Percentiles rank a stretch among this genome's conserved stretches.
Conservation (phyloP, 2,329 filamentous ascomycete species). For the Aspergillus transmontanensis region DNA sequence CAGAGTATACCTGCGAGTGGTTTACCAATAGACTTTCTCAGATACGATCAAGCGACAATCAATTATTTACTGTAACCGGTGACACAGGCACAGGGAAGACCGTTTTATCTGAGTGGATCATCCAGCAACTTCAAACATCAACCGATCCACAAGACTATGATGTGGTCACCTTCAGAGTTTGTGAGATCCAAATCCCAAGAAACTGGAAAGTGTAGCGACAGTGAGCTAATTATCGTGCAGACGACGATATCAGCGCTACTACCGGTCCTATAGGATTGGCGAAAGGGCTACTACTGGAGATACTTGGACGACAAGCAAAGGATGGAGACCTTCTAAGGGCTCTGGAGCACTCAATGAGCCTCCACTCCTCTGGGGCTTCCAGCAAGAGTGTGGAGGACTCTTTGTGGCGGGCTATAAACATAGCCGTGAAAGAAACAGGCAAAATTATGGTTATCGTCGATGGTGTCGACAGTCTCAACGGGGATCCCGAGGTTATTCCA, state of each 20-base stretch:
- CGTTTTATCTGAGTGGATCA: constrained; percentile 6
- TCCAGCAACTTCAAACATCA: constrained; percentile 1
- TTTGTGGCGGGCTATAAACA: background rate
- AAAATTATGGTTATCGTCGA: constrained; percentile 2
- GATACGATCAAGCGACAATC: background rate
- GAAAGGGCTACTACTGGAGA: constrained; percentile 2
- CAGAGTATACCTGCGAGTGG: constrained; percentile 6
- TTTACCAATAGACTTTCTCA: constrained; percentile 4
- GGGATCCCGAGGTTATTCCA: background rate
- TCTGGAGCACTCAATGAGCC: background rate
- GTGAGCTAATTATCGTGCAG: background rate
- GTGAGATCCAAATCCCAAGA: background rate
- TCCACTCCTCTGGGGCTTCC: background rate
- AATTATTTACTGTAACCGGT: background rate
- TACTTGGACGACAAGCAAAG: background rate
- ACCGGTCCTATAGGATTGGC: background rate
- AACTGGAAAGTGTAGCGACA: too few species aligned
- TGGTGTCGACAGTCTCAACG: background rate
- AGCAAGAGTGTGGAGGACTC: background rate
- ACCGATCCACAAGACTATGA: background rate
- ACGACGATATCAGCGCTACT: constrained; percentile 4
- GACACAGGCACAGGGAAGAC: constrained; percentile 3
- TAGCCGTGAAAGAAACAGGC: background rate
- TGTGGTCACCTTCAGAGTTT: background rate
- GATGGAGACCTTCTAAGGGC: background rate